These are phyloP conservation scores for Apostasia ramifera DNA, from an alignment of 106 monocot genomes.

Conservation along the genomic window DNA sequence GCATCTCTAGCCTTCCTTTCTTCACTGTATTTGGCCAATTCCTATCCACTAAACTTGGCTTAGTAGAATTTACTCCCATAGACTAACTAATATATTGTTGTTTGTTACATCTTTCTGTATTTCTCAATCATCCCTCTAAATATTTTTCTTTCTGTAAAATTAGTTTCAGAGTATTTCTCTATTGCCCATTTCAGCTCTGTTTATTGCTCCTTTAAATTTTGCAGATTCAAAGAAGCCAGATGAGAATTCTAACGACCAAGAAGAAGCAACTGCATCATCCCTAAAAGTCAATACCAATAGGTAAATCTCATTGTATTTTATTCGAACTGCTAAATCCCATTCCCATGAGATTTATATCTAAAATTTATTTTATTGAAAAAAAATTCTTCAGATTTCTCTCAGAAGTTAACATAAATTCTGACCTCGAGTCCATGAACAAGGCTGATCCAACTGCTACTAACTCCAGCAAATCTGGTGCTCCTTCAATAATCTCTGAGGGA, in stretches of 20 bases:
- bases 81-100: too few species aligned
- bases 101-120: too few species aligned
- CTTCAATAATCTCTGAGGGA: neutral
- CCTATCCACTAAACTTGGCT: too few species aligned
- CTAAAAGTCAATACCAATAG: constrained; percentile 2
- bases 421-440: neutral
- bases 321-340: neutral
- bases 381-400: neutral
- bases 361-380: neutral
- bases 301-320: constrained; percentile 3
- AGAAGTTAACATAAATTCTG: neutral
- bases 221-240: constrained; percentile 4
- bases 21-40: too few species aligned
- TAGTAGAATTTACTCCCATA: too few species aligned
- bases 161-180: too few species aligned
- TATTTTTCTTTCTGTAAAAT: too few species aligned
- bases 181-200: too few species aligned
- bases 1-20: too few species aligned
- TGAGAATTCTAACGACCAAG: neutral
- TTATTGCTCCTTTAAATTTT: too few species aligned
- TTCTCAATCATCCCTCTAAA: too few species aligned
- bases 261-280: constrained; percentile 6
- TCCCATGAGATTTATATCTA: neutral
- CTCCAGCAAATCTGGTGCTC: constrained; percentile 4
- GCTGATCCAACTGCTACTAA: neutral